A percentile compares a stretch with the other conserved stretches of the same genome.
phyloP scores from a whole-genome alignment of 2,329 filamentous ascomycete genomes.

The Fusarium lateritium region DNA sequence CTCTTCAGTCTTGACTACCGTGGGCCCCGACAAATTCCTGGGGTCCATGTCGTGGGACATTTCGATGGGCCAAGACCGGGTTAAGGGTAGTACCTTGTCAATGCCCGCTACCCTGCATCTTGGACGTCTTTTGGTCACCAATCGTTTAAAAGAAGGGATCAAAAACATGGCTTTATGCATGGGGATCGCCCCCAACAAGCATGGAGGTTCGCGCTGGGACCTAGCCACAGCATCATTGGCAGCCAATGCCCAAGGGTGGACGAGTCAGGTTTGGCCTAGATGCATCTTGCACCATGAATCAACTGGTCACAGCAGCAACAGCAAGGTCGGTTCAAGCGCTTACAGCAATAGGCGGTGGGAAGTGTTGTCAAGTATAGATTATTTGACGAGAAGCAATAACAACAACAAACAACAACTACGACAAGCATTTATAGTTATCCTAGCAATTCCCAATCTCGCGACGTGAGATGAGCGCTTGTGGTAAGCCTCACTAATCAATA shows the following conservation, averaged over 20 bases:
- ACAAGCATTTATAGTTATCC: slow-evolving; percentile 3
- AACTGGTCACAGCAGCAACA: slow-evolving; percentile 16
- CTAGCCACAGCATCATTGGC: slow-evolving; percentile 46
- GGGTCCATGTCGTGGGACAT: slow-evolving; percentile 37
- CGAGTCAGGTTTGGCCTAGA: slow-evolving; percentile 46
- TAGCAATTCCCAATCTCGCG: slow-evolving; percentile 15
- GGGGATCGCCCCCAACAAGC: slow-evolving; percentile 46
- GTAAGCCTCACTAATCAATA: slow-evolving; percentile 30
- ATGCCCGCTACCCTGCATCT: slow-evolving; percentile 40
- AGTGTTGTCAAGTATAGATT: slow-evolving; percentile 9
- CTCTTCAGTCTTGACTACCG: slow-evolving; percentile 10
- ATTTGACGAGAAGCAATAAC: slow-evolving; percentile 7
- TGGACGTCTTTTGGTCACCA: slow-evolving; percentile 26
- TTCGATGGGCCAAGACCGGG: slow-evolving; percentile 28
- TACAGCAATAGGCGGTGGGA: slow-evolving; percentile 45
- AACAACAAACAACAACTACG: background rate
- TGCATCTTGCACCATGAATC: slow-evolving; percentile 41
- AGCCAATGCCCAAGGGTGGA: slow-evolving; percentile 37
- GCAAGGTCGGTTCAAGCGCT: slow-evolving; percentile 40
- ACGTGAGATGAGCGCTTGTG: slow-evolving; percentile 22
- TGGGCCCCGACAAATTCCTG: slow-evolving; percentile 30
- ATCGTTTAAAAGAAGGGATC: slow-evolving; percentile 34
- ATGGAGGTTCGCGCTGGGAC: slow-evolving; percentile 38
- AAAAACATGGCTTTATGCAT: slow-evolving; percentile 41
- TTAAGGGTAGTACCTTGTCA: slow-evolving; percentile 28